A percentile compares a stretch with the other conserved stretches of the same genome.
Conservation (phyloP, 495 filamentous ascomycete genomes). For the Hypoxylon subgilvum region DNA sequence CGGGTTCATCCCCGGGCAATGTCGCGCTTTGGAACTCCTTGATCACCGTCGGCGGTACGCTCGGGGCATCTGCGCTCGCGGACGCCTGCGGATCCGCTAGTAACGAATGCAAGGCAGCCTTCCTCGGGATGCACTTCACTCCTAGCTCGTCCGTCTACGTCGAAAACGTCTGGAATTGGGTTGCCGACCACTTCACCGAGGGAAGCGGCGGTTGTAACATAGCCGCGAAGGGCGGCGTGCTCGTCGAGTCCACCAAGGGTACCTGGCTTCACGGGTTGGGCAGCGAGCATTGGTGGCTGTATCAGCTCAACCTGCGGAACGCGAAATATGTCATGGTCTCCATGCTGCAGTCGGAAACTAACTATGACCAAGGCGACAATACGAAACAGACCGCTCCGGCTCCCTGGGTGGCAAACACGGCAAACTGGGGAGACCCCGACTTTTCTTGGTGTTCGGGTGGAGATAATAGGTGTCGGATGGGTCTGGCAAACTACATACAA, state of each 20-base stretch:
- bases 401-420: constrained; percentile 56
- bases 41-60: constrained; percentile 65
- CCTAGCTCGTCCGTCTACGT: constrained; percentile 62
- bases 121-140: constrained; percentile 70
- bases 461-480: constrained; percentile 56
- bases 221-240: constrained; percentile 55
- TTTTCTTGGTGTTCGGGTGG: constrained; percentile 53
- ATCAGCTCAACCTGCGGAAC: constrained; percentile 75
- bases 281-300: constrained; percentile 76
- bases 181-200: constrained; percentile 75
- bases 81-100: constrained; percentile 49
- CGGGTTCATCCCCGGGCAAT: constrained; percentile 57
- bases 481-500: constrained; percentile 65
- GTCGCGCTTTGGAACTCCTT: constrained; percentile 68
- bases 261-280: constrained; percentile 72
- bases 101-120: constrained; percentile 63
- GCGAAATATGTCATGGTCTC: constrained; percentile 79
- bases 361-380: constrained; percentile 87
- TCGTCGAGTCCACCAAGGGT: constrained; percentile 63
- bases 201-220: constrained; percentile 53
- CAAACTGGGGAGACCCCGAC: constrained; percentile 59
- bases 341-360: constrained; percentile 86
- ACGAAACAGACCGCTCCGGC: constrained; percentile 52
- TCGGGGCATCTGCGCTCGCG: constrained; percentile 48
- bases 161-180: constrained; percentile 76